Evolutionary conservation across 805 yeast species (phyloP), one percentile per base, ranked within the genome.

Genomic region (Sporopachydermia quercuum): DNA sequence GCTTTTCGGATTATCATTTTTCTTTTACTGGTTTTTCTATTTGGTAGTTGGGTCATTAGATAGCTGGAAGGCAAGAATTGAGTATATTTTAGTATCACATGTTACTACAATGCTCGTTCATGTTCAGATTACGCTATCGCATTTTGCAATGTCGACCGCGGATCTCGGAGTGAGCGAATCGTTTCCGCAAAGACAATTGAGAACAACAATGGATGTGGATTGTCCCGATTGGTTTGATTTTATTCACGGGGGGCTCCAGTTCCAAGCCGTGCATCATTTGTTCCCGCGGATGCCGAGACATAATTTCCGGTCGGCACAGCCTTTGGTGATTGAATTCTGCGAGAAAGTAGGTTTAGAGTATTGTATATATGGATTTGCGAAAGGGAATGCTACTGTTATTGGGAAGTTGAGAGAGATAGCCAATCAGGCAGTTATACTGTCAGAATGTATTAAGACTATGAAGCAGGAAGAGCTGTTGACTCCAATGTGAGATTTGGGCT

Each of bases 161-260:
- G 94, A 85, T 52, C 61, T 85, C 14, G 95, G 95, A 1, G 70
- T 74, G 5, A 69, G 78, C 35, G 96, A 85, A 55, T 68, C 85
- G 4, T 85, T 85, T 52, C 72, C 78, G 0, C 76, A 80, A 44
- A 69, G 91, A 46, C 95, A 85, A 58, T 53, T 85, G 2, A 68
- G 96, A 49, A 86, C 96, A 1, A 85, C 95, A 2, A 86, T 85
- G 95, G 96, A 85, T 54, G 94, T 85, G 23, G 89, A 80, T 49
- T 85, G 96, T 61, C 95, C 96, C 2, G 78, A 72, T 45, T 85
- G 95, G 95, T 66, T 85, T 38, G 96, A 85, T 55, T 86, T 74
- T 50, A 66, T 85, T 52, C 96, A 85, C 52, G 96, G 96, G 5
- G 96, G 96, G 0, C 67, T 85, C 40, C 96, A 85, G 57, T 85